These are phyloP conservation scores for Candida mattraensis DNA, from an alignment of 805 yeast species.

Conservation along the genomic window DNA sequence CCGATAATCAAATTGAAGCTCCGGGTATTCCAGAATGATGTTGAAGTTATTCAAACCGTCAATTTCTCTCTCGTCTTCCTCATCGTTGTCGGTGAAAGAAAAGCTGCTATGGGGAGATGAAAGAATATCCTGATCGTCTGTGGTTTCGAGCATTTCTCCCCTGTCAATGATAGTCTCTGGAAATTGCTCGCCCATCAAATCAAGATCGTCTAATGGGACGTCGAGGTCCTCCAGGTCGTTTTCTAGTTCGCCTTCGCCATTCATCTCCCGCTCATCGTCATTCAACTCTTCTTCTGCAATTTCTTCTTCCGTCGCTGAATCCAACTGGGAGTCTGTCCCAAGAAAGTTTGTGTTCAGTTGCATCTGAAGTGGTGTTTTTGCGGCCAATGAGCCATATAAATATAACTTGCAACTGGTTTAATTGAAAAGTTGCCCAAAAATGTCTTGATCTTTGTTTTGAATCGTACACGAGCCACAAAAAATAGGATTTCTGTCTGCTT, in stretches of 20 bases:
- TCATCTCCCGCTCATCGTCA: too few species aligned
- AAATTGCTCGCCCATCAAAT: constrained; percentile 23
- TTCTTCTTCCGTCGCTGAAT: too few species aligned
- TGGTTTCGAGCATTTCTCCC: constrained; percentile 33
- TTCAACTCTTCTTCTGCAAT: too few species aligned
- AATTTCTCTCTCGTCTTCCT: constrained; percentile 29
- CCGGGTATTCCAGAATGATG: constrained; percentile 39
- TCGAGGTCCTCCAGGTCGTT: constrained; percentile 10
- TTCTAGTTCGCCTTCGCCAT: constrained; percentile 1
- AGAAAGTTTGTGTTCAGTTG: too few species aligned
- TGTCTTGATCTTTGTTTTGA: too few species aligned
- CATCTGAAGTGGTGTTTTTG: too few species aligned
- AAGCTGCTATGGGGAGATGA: constrained; percentile 32
- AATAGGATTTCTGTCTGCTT: too few species aligned
- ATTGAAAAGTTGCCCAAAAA: too few species aligned
- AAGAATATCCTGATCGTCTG: constrained; percentile 30
- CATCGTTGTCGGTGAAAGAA: constrained; percentile 26
- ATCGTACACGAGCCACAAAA: too few species aligned
- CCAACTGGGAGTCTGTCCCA: too few species aligned
- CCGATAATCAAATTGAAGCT: constrained; percentile 41
- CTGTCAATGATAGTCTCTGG: constrained; percentile 32
- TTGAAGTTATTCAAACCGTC: constrained; percentile 36
- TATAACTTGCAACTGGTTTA: too few species aligned
- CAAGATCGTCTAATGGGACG: constrained; percentile 18
- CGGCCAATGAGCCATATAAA: too few species aligned